These are phyloP conservation scores for Arabis alpina DNA, from an alignment of 345 rosid genomes.

Conservation along the genomic window DNA sequence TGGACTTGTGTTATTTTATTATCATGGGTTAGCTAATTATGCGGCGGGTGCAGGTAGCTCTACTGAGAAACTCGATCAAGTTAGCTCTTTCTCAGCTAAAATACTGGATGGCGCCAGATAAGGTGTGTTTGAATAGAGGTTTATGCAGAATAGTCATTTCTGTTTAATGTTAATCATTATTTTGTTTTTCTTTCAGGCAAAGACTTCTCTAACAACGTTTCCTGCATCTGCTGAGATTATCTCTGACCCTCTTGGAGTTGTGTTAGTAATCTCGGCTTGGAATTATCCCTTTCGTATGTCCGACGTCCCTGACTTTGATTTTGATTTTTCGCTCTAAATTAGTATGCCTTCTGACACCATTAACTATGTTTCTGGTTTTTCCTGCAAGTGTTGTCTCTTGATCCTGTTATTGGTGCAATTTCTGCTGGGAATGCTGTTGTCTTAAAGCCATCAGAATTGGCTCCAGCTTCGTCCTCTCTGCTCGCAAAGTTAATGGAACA, in stretches of 20 bases:
- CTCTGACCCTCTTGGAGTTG: constrained; percentile 92
- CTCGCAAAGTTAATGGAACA: constrained; percentile 63
- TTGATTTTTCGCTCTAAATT: not conserved
- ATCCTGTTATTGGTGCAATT: constrained; percentile 94
- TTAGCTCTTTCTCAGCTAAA: constrained; percentile 72
- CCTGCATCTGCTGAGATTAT: constrained; percentile 94
- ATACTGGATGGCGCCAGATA: constrained; percentile 81
- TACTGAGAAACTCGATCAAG: constrained; percentile 62
- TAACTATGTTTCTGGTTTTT: constrained; percentile 6
- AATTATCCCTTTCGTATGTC: constrained; percentile 87
- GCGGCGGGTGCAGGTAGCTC: constrained; percentile 55
- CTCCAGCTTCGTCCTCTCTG: constrained; percentile 79
- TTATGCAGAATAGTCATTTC: constrained; percentile 19
- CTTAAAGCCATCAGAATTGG: constrained; percentile 89
- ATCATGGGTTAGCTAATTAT: constrained; percentile 1
- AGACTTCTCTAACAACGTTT: constrained; percentile 74
- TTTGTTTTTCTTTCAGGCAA: constrained; percentile 54
- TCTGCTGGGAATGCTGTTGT: constrained; percentile 92
- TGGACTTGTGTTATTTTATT: not conserved
- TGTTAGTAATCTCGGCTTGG: constrained; percentile 93
- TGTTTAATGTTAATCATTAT: not conserved
- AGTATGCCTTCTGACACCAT: constrained; percentile 8
- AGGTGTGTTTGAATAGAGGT: constrained; percentile 46
- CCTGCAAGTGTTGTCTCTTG: constrained; percentile 76
- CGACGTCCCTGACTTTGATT: constrained; percentile 3